Conservation (phyloP, 1,139 yeast genomes). For the Hemisphaericaspora subhashii region DNA sequence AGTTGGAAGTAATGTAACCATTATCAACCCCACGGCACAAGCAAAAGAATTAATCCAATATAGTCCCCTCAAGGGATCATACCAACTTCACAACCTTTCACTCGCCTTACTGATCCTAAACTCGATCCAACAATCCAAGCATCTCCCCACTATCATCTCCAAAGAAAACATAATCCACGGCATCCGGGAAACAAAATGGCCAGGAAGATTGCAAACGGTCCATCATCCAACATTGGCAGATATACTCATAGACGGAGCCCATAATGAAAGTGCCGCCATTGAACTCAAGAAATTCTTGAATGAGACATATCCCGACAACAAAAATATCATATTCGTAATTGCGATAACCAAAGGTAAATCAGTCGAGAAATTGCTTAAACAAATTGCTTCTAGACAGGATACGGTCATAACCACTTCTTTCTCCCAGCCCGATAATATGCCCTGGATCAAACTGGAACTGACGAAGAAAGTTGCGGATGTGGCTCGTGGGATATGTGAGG, state of each 20-base stretch:
- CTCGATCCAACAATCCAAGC: constrained; percentile 23
- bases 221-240: constrained; percentile 22
- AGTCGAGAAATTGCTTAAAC: constrained; percentile 49
- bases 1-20: constrained; percentile 17
- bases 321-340: constrained; percentile 58
- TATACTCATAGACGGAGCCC: constrained; percentile 86
- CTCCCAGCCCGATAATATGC: constrained; percentile 81
- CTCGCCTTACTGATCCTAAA: constrained; percentile 65
- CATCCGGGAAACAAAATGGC: constrained; percentile 53
- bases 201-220: constrained; percentile 59
- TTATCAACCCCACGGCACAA: constrained; percentile 17
- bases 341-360: constrained; percentile 79
- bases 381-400: constrained; percentile 53
- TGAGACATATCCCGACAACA: constrained; percentile 1
- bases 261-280: constrained; percentile 79
- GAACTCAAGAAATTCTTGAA: constrained; percentile 49
- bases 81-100: constrained; percentile 69
- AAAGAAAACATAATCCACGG: constrained; percentile 47
- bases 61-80: constrained; percentile 68
- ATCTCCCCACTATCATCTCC: constrained; percentile 27
- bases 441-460: constrained; percentile 70
- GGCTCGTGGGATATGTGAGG: constrained; percentile 12
- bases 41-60: constrained; percentile 18
- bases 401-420: constrained; percentile 62
- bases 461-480: constrained; percentile 19